Percentiles rank a stretch among this genome's conserved stretches.
Conservation (phyloP, 805 yeast species). For the Metschnikowia orientalis region DNA sequence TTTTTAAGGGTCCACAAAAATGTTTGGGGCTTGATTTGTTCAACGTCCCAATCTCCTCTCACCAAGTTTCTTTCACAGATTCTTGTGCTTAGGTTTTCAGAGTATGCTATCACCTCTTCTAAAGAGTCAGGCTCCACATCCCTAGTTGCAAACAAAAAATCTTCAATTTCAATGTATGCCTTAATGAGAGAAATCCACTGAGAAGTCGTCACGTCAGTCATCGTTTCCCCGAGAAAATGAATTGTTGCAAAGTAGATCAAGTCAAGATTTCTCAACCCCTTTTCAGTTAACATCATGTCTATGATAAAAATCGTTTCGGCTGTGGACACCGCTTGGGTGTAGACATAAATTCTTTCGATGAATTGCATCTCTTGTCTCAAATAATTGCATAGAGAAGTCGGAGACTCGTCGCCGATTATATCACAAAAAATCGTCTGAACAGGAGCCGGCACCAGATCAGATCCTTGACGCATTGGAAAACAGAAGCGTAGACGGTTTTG, state of each 20-base stretch:
- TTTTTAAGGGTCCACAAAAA: neutral
- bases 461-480: constrained; percentile 36
- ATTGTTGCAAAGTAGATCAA: constrained; percentile 34
- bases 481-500: constrained; percentile 40
- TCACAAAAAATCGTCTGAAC: constrained; percentile 49
- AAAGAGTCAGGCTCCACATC: constrained; percentile 16
- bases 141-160: constrained; percentile 36
- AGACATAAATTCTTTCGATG: constrained; percentile 40
- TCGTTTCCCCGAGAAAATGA: constrained; percentile 19
- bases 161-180: constrained; percentile 45
- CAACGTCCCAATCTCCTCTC: constrained; percentile 3
- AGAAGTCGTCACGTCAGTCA: constrained; percentile 7
- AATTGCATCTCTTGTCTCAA: constrained; percentile 30
- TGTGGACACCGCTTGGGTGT: constrained; percentile 33
- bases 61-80: neutral
- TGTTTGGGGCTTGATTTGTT: neutral
- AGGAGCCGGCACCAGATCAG: constrained; percentile 12
- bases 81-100: constrained; percentile 7
- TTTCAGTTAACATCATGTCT: constrained; percentile 45
- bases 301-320: constrained; percentile 42
- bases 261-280: constrained; percentile 39
- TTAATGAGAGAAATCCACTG: constrained; percentile 38
- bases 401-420: constrained; percentile 59
- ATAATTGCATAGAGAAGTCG: constrained; percentile 43
- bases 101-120: constrained; percentile 10